Percentiles rank a stretch among this genome's conserved stretches.
Conservation (phyloP, 352 stramenopile species). For the Phytopythium montanum region DNA sequence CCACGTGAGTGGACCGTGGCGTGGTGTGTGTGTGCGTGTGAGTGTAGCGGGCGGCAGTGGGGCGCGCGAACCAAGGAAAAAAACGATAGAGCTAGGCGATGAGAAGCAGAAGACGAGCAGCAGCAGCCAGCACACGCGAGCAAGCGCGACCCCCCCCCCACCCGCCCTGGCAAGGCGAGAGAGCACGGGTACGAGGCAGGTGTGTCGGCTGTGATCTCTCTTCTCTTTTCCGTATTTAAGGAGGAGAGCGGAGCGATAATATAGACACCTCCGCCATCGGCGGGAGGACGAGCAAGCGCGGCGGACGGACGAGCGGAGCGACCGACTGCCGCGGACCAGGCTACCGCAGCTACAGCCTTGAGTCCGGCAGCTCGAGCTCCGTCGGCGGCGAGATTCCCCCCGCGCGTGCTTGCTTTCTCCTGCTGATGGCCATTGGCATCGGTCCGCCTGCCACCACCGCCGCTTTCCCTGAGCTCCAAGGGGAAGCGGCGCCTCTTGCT, state of each 20-base stretch:
- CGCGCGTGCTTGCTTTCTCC: neutral
- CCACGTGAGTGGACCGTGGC: constrained; percentile 20
- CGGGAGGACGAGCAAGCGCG: constrained; percentile 8
- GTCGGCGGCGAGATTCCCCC: neutral
- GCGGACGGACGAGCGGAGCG: neutral
- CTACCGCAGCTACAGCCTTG: neutral
- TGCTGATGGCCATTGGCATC: neutral
- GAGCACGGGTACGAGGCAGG: constrained; percentile 5
- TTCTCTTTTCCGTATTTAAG: constrained; percentile 7
- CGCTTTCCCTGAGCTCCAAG: constrained; percentile 1
- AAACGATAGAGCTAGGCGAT: constrained; percentile 9
- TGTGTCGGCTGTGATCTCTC: constrained; percentile 7
- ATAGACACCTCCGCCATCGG: constrained; percentile 9
- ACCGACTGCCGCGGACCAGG: constrained; percentile 4
- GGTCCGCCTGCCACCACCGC: constrained; percentile 1
- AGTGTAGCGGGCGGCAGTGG: constrained; percentile 6
- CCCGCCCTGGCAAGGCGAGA: constrained; percentile 5
- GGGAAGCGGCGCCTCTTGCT: constrained; percentile 1
- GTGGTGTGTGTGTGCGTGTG: constrained; percentile 6
- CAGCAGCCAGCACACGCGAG: constrained; percentile 5
- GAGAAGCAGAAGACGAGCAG: constrained; percentile 7
- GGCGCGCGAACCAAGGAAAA: neutral
- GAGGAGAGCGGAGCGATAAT: constrained; percentile 7
- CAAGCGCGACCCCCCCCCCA: constrained; percentile 6
- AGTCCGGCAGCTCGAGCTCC: neutral